phyloP scores from a whole-genome alignment of 441 rosid genomes.

The Aquilaria agallochum region DNA sequence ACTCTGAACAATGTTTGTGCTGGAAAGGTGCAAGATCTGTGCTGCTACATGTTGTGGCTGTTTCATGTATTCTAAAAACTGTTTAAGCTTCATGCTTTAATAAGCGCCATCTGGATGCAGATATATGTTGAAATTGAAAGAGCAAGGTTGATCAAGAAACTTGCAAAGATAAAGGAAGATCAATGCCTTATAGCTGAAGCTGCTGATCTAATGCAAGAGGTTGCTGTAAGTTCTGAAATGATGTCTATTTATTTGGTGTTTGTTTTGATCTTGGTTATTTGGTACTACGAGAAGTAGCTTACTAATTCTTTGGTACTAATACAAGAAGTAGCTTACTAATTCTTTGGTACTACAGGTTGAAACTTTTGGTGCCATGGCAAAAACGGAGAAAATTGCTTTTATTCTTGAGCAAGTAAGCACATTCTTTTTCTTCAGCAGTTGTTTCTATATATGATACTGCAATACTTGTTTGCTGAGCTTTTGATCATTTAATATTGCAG shows the following conservation, averaged over 20 bases:
- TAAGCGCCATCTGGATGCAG: conserved; percentile 27
- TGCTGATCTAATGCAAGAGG: conserved; percentile 99
- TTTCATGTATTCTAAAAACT: background rate
- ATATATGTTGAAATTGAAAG: conserved; percentile 97
- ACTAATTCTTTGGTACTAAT: background rate
- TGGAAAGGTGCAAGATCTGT: conserved; percentile 63
- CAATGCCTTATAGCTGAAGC: conserved; percentile 96
- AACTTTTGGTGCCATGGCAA: conserved; percentile 99
- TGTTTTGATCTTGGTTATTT: no score
- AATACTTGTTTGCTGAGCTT: background rate
- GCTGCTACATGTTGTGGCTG: conserved; percentile 2
- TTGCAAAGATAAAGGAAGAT: conserved; percentile 94
- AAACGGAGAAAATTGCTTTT: conserved; percentile 97
- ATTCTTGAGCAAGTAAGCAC: conserved; percentile 89
- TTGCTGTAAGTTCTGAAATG: conserved; percentile 58
- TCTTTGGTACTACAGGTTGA: conserved; percentile 62
- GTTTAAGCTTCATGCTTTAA: background rate
- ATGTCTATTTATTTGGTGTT: no score
- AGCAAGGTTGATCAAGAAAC: conserved; percentile 88
- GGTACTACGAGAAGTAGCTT: no score
- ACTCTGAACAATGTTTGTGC: conserved; percentile 86
- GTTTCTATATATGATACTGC: background rate
- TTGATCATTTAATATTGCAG: conserved; percentile 34
- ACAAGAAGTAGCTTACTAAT: conserved; percentile 9
- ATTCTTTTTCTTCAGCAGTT: background rate